Evolutionary conservation across 768 basidiomycete species (phyloP).

Genomic region (Leccinum incarnatum): DNA sequence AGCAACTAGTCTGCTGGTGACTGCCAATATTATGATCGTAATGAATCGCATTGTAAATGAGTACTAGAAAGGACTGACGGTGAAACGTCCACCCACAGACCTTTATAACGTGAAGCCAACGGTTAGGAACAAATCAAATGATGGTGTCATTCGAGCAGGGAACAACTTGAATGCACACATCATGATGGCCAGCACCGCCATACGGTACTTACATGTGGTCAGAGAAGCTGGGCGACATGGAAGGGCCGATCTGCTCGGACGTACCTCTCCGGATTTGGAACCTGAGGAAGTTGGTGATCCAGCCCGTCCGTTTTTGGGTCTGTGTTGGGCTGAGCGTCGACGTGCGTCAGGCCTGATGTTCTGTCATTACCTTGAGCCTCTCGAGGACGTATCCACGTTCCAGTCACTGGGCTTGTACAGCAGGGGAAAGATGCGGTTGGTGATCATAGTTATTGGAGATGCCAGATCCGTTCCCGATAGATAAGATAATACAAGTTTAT

Average conservation of each 20-base stretch:
- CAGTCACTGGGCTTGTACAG: slow-evolving; percentile 47
- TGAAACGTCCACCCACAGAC: too few relatives aligned
- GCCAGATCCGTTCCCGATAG: slow-evolving; percentile 22
- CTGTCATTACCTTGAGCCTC: slow-evolving; percentile 68
- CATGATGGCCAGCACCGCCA: too few relatives aligned
- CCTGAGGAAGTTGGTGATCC: slow-evolving; percentile 59
- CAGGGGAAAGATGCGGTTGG: slow-evolving; percentile 53
- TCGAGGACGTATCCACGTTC: slow-evolving; percentile 73
- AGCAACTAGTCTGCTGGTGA: too few relatives aligned
- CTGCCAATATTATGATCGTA: too few relatives aligned
- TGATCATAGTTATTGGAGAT: background rate
- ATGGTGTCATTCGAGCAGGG: too few relatives aligned
- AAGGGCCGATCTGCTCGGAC: background rate
- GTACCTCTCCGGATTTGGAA: slow-evolving; percentile 83
- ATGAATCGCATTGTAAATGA: too few relatives aligned
- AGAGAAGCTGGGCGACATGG: slow-evolving; percentile 56
- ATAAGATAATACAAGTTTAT: slow-evolving; percentile 30
- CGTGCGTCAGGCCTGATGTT: background rate
- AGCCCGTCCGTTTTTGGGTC: slow-evolving; percentile 96
- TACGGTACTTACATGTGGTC: slow-evolving; percentile 52
- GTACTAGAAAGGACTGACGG: too few relatives aligned
- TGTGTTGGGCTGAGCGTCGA: slow-evolving; percentile 29
- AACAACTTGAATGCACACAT: too few relatives aligned
- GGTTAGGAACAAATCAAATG: too few relatives aligned
- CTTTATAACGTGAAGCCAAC: too few relatives aligned